Conservation (phyloP, 352 stramenopile species). For the Elongisporangium undulatum region DNA sequence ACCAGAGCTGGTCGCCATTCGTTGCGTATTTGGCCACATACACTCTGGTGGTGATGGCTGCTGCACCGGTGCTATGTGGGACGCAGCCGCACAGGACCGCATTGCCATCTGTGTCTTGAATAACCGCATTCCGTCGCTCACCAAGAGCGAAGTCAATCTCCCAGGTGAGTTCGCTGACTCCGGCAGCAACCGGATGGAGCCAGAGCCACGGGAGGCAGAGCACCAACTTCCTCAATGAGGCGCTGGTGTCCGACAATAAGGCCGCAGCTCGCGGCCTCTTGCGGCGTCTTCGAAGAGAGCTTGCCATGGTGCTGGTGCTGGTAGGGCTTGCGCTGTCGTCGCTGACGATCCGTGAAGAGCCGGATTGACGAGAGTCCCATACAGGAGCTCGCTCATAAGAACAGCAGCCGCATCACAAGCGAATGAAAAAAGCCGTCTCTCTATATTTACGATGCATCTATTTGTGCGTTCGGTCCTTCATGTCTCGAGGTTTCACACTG, state of each 20-base stretch:
- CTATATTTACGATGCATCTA: not conserved
- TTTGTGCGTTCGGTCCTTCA: not conserved
- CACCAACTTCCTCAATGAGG: not conserved
- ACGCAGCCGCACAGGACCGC: constrained; percentile 5
- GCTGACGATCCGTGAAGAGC: not conserved
- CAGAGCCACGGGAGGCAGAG: not conserved
- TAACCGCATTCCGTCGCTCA: not conserved
- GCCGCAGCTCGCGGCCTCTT: not conserved
- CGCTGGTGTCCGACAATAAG: not conserved
- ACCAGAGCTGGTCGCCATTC: constrained; percentile 8
- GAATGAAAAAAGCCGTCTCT: not conserved
- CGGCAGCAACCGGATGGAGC: not conserved
- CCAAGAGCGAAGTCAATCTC: not conserved
- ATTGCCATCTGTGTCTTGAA: not conserved
- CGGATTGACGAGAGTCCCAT: not conserved
- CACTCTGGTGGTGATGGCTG: not conserved
- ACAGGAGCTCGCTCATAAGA: not conserved
- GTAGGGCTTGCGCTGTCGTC: not conserved
- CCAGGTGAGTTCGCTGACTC: constrained; percentile 3
- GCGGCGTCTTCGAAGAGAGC: not conserved
- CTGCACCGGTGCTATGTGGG: not conserved
- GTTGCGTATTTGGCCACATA: constrained; percentile 10
- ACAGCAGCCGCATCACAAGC: not conserved
- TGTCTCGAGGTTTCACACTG: not conserved
- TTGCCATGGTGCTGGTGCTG: not conserved